These are phyloP conservation scores for Larix sibirica DNA, from an alignment of 83 land plant genomes.

Conservation along the genomic window DNA sequence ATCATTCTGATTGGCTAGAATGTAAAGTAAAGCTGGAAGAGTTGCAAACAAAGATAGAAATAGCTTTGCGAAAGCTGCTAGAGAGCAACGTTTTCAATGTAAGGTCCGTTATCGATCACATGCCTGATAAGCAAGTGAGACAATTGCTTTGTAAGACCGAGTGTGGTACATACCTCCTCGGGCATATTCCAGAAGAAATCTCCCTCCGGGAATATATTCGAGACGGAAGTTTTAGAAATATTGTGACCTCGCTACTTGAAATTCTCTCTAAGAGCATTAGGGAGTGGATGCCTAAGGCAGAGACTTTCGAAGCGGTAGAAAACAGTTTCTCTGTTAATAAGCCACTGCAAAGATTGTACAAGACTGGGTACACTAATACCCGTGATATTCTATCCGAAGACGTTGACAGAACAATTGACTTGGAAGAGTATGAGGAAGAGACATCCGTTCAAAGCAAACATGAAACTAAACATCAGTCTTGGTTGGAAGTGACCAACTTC, in stretches of 20 bases:
- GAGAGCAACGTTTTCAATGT: too few relatives aligned
- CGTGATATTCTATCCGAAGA: neutral
- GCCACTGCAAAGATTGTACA: neutral
- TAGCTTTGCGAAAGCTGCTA: too few relatives aligned
- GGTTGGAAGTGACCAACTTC: neutral
- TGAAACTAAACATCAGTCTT: neutral
- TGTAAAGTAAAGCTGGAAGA: too few relatives aligned
- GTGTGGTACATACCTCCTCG: neutral
- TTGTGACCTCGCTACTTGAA: neutral
- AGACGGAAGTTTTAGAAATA: neutral
- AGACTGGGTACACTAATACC: neutral
- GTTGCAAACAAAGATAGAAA: too few relatives aligned
- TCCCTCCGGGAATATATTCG: neutral
- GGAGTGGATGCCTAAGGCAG: neutral
- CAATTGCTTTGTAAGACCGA: neutral
- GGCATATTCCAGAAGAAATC: neutral
- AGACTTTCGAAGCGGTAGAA: neutral
- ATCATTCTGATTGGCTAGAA: too few relatives aligned
- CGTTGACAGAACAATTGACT: neutral
- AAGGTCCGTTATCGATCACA: too few relatives aligned
- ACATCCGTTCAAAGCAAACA: neutral
- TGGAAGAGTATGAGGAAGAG: neutral
- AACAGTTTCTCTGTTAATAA: neutral
- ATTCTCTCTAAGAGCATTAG: neutral
- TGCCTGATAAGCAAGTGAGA: neutral